These are phyloP conservation scores for Tetracentron sinense DNA, from an alignment of 164 flowering plant species.

Conservation along the genomic window DNA sequence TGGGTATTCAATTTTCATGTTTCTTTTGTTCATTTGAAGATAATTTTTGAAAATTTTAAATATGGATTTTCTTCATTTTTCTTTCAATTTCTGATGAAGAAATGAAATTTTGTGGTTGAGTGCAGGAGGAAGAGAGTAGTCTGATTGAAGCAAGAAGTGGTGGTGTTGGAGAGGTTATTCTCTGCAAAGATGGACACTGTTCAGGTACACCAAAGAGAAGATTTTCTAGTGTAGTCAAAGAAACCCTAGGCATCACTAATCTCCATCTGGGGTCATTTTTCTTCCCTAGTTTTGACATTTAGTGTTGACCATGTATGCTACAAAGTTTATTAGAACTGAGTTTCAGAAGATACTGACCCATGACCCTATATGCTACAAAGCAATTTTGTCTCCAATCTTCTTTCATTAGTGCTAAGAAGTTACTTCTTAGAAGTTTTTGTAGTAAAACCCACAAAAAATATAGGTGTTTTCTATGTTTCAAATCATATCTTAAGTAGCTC, in stretches of 20 bases:
- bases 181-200: conserved; percentile 32
- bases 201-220: conserved; percentile 47
- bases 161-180: conserved; percentile 13
- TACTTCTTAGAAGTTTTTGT: not conserved
- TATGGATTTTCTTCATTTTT: conserved; percentile 1
- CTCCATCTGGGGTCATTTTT: not conserved
- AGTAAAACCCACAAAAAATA: not conserved
- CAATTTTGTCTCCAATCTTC: conserved; percentile 14
- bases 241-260: conserved; percentile 59
- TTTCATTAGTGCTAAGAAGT: not conserved
- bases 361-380: conserved; percentile 10
- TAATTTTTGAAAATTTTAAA: not conserved
- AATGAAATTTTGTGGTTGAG: not conserved
- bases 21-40: not conserved
- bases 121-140: conserved; percentile 21
- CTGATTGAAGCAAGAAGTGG: conserved; percentile 12
- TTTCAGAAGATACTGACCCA: conserved; percentile 10
- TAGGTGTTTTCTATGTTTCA: not conserved
- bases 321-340: not conserved
- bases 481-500: conserved; percentile 5
- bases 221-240: conserved; percentile 30
- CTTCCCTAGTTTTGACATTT: not conserved
- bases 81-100: not conserved
- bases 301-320: too few relatives aligned
- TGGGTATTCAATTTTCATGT: conserved; percentile 20